Base-by-base conservation (phyloP, 352 stramenopile species). In the Pythium rishiriense region DNA sequence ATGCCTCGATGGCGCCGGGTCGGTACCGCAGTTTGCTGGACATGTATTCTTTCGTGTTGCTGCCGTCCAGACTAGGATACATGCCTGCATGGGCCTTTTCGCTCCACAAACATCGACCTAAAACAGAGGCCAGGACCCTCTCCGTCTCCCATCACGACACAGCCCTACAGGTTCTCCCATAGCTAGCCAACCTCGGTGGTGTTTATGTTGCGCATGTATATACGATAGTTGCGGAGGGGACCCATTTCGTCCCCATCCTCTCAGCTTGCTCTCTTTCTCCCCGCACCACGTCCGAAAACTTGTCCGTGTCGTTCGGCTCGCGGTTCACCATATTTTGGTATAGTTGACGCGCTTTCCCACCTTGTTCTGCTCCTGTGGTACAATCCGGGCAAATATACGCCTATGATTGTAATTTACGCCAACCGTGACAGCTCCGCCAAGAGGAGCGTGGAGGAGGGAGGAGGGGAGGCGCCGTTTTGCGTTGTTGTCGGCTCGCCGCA, bases 321-420 rank as follows among this genome's bases (percentile, higher is more conserved):
- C 54, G 15, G 41, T 3, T 17, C 19, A 52, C 57, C 29, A 47
- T 17, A 33, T 48, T 64, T 21, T 58, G 52, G 12, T 31, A 47
- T 31, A 19, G 0, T 6, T 25, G 3, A 1, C 4, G 19, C 29
- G 7, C 6, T 8, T 19, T 39, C n/a, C 24, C n/a, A 55, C 29
- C 43, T 31, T 45, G n/a, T 50, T 66, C 37, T 46, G 50, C 3
- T 29, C 2, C 4, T 22, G 3, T 6, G 1, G 2, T 19, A 6
- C 26, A 29, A 45, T 9, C 15, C 31, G 28, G 49, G 43, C 49
- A 52, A 17, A 28, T 9, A 33, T 11, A 0, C 14, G 51, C 61
- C 28, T 51, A 57, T 26, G 62, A 52, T 52, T 26, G 62, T 62
- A 68, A 48, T 68, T 68, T 48, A 28, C 17, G 46, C 3, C 0